Base-by-base conservation (phyloP, 495 filamentous ascomycete species). In the Penicillium parvum region DNA sequence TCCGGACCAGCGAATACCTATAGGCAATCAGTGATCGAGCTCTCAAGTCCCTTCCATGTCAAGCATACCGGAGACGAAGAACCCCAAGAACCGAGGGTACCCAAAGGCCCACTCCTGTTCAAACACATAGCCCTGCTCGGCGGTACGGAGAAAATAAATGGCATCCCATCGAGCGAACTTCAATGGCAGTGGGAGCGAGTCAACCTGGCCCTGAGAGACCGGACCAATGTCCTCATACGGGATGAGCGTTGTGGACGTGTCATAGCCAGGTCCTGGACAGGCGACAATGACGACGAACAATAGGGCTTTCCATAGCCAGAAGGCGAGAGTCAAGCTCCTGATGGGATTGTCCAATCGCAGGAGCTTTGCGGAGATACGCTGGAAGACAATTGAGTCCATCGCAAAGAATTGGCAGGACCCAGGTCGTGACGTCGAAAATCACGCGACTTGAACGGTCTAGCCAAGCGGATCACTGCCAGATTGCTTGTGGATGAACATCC, bases 31-130 rank as follows among this genome's bases (percentile, higher is more conserved):
- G 59, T 29, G 50, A 33, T 22, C 7, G 14, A 28, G 17, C 28
- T 32, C 28, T 37, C 34, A 15, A 37, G 16, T 19, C 4, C 32
- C 20, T 10, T 35, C 7, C 5, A 9, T 12, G 5, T 3, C 5
- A 4, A 9, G 7, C 44, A 43, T 69, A 85, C 83, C 71, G 50
- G 59, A 65, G 25, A 65, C 54, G 11, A 80, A 40, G 12, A 57
- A 44, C 5, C 53, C 45, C 20, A 89, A 60, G 25, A 78, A 38
- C 32, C 70, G 63, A 4, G 83, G 74, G 45, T 83, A 79, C 1
- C 88, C 84, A 68, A 95, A 98, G 1, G 94, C 92, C 90, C 90
- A 97, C 66, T 96, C 89, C 66, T 98, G 94, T 65, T 98, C 92
- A 65, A 84, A 90, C 7, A 82, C 37, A 47, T 96, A 89, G 16